These are phyloP conservation scores for Dryadomyces quercivorus DNA, from an alignment of 2,329 filamentous ascomycete genomes.

Conservation along the genomic window DNA sequence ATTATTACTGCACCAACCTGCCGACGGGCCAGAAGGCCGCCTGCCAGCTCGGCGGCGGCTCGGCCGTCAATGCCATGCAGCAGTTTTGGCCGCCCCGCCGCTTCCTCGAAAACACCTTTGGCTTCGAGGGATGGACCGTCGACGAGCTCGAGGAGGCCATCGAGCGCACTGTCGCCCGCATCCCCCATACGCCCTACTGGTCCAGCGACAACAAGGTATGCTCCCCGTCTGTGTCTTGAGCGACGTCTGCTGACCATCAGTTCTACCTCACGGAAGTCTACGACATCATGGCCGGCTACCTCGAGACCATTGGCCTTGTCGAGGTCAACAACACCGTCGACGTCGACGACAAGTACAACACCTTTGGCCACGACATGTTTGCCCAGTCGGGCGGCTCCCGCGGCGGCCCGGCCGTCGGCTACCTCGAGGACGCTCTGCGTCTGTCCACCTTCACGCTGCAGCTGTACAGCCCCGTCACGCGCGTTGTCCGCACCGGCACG, in stretches of 20 bases:
- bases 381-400: neutral
- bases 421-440: neutral
- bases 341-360: conserved; percentile 1
- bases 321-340: conserved; percentile 1
- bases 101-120: neutral
- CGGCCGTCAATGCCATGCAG: conserved; percentile 1
- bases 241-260: neutral
- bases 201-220: conserved; percentile 1
- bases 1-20: conserved; percentile 1
- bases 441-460: neutral
- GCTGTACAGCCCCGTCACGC: conserved; percentile 1
- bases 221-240: too few species aligned
- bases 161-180: neutral
- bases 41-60: neutral
- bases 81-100: neutral
- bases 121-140: neutral
- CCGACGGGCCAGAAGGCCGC: neutral
- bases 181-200: conserved; percentile 1
- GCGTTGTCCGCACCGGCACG: neutral
- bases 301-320: neutral
- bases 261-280: conserved; percentile 1
- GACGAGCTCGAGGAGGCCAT: neutral
- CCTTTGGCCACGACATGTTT: conserved; percentile 3
- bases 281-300: neutral
- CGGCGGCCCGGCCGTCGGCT: neutral